These are phyloP conservation scores for Ceratocystis harringtonii DNA, from an alignment of 2,329 filamentous ascomycete species.

Conservation along the genomic window DNA sequence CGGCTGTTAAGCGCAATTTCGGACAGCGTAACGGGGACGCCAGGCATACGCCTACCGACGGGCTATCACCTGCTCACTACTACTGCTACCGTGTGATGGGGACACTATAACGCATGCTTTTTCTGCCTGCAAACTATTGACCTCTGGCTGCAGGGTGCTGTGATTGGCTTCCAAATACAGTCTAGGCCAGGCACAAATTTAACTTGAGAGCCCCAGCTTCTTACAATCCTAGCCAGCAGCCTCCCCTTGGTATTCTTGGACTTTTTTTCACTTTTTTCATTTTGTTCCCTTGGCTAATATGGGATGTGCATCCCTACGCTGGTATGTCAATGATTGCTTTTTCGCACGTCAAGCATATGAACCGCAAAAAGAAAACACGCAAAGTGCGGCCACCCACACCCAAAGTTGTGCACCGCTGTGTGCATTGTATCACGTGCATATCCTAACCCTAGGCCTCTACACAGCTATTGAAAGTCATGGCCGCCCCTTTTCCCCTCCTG, in stretches of 20 bases:
- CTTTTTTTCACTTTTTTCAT: no score
- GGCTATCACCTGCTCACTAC: not conserved
- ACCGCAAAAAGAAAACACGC: no score
- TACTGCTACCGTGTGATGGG: not conserved
- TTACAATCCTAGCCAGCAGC: not conserved
- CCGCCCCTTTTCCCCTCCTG: not conserved
- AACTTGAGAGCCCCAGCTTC: no score
- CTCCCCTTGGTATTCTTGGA: not conserved
- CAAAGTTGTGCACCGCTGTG: no score
- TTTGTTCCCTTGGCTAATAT: not conserved
- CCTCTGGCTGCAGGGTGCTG: not conserved
- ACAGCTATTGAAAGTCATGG: not conserved
- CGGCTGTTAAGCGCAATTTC: constrained; percentile 4
- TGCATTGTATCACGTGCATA: no score
- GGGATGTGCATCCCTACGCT: not conserved
- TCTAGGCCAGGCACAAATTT: not conserved
- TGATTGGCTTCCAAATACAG: not conserved
- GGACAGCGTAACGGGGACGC: not conserved
- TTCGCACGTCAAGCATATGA: no score
- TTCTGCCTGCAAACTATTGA: not conserved
- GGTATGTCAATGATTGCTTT: no score
- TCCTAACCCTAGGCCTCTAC: not conserved
- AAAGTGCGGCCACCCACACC: no score
- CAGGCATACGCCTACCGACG: not conserved
- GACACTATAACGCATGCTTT: not conserved